Base-by-base conservation (phyloP, 768 basidiomycete genomes). In the Xerocomellus chrysenteron region DNA sequence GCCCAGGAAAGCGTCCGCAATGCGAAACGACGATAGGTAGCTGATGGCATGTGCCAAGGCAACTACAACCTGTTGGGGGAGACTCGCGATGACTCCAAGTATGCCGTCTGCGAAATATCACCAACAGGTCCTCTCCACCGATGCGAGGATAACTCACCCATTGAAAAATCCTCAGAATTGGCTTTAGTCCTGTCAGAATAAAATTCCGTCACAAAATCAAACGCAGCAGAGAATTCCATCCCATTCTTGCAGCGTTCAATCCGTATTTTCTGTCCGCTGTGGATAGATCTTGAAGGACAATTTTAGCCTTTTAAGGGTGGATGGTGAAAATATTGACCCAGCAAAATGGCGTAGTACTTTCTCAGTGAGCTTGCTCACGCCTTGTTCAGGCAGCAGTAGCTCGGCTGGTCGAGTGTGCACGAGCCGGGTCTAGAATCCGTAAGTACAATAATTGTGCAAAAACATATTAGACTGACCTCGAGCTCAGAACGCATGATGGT, bases 401-500 rank as follows among this genome's bases (percentile, higher is more conserved):
- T 98, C 96, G 1, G 86, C 79, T 5, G 96, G 96, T 59, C 82
- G 83, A 21, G 86, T 82, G 68, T 99, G 94, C 2, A 88, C 84
- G 58, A 99, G 78, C 43, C 96, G 78, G 0, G 95, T 98, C 90
- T 97, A 62, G 28, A 40, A 21, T 16, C 61, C 35, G n/a, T 55
- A n/a, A 58, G 52, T 9, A 52, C 9, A 16, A 36, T 52, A 10
- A 30, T 26, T 43, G 4, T 17, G 26, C 28, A 36, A 47, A 16
- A 53, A 17, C 12, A 17, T 10, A 26, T 42, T 16, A 45, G 2
- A 60, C 75, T 41, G 47, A 89, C 92, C 78, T 97, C 94, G 2
- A 97, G 82, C 70, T 98, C 94, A 9, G 87, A 85, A 13, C 95
- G 82, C 85, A 97, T 91, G 33, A 84, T 72, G 3, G 82, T 83